Evolutionary conservation across 257 asterid genomes (phyloP), one percentile per base, ranked within the genome.

Genomic region (Catharanthus roseus): DNA sequence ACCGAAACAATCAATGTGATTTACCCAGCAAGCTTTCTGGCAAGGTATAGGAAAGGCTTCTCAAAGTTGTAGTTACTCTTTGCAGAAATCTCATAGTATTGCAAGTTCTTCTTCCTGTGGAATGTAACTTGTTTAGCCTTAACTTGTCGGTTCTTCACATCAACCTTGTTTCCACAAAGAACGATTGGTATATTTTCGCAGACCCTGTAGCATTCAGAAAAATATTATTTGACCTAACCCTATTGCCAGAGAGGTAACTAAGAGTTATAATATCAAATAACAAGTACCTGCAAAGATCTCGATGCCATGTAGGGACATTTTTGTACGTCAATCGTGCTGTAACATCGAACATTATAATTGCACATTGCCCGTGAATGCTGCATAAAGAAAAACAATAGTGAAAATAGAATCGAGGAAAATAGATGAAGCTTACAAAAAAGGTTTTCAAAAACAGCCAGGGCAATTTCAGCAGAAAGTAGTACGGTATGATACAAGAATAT

Each of bases 281-380:
- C 24, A 24, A 10, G 31, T 55, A 89, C 96, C 96, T 38, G 87
- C 95, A 87, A 69, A 86, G 91, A 82, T 90, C 96, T 28, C 92
- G 86, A 67, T 90, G 96, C 96, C 96, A 89, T 9, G 96, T 89
- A 0, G 92, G 96, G 12, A 90, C 89, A 74, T 89, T 89, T 85
- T 89, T 89, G 88, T 87, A 89, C 42, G 95, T 89, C 86, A 87
- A 75, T 8, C 93, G 85, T 28, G 96, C 96, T 6, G 96, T 89
- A 15, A 89, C 96, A 71, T 89, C 96, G 51, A 89, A 89, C 96
- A 89, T 89, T 64, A 89, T 87, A 72, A 87, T 86, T 67, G 95
- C 96, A 80, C 95, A 89, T 73, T 89, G 91, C 42, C 96, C 96
- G 65, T 89, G 96, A 79, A 87, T 89, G 77, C 95, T 86, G 87